Base-by-base conservation (phyloP, 2,329 filamentous ascomycete species). In the Diaporthe citrichinensis region DNA sequence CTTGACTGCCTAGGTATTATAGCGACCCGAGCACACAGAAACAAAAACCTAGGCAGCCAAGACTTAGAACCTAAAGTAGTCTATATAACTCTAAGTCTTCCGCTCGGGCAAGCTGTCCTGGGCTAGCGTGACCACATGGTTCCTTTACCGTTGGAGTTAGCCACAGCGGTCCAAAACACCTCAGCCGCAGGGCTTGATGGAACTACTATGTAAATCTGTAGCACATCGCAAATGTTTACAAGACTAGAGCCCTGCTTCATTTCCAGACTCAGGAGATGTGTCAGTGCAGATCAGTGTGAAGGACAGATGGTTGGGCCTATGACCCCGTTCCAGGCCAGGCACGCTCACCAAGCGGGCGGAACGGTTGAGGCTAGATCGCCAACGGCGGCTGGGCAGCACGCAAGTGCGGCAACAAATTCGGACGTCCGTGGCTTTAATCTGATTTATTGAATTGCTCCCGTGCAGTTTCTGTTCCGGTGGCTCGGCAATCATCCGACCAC, bases 401-500 rank as follows among this genome's bases (percentile, higher is more conserved):
- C 46, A 12, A 31, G 39, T 15, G 25, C 41, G 7, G 2, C 15
- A 6, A 53, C 23, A n/a, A 53, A 46, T 23, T 53, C 46, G 46
- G 65, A 23, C 44, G 31, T 39, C 8, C 8, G 23, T 25, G 31
- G 4, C 6, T 23, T 68, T 36, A 25, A 34, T 49, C 28, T 34
- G 41, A n/a, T 23, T 62, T 31, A 20, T 39, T 5, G 34, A 17
- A 31, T 8, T 28, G 17, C 12, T 67, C 44, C 62, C 44, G 62
- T 36, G 62, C 28, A 2, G 28, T 7, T 25, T 9, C 0, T 15
- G 6, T 20, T 36, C 31, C 15, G 8, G 46, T 53, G 36, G 14
- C 46, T 68, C 31, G 46, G 65, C 46, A 28, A 14, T 28, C 34
- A 9, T 69, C 34, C 49, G n/a, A 69, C 65, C 34, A 23, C 65